These are phyloP conservation scores for Phylloporus arenicola DNA, from an alignment of 768 basidiomycete species.

Conservation along the genomic window DNA sequence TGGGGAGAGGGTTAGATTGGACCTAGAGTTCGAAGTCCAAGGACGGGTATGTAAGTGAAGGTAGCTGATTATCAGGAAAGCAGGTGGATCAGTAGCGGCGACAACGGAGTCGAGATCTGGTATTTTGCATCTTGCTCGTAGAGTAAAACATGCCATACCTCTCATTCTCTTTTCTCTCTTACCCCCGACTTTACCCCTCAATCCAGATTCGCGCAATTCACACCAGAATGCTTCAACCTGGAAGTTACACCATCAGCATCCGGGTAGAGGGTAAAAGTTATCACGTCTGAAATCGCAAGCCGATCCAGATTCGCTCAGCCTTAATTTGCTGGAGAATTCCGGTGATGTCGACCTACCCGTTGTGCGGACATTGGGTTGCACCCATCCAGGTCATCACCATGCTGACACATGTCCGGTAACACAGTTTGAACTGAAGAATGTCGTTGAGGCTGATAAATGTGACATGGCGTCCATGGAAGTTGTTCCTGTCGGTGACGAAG, in stretches of 20 bases:
- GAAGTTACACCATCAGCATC: neutral
- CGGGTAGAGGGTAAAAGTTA: neutral
- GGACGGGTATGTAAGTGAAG: no score
- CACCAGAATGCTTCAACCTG: neutral
- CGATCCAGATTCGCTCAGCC: neutral
- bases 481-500: no score
- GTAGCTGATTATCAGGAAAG: no score
- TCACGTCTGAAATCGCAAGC: neutral
- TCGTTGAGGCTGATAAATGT: neutral
- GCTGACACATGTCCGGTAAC: neutral
- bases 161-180: no score
- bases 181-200: neutral
- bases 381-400: neutral
- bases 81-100: no score
- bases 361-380: neutral
- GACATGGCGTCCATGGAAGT: no score
- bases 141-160: no score
- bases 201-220: neutral
- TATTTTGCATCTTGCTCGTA: no score
- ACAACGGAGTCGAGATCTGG: no score
- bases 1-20: no score
- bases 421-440: neutral
- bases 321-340: neutral
- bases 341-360: neutral
- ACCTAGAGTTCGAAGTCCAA: no score